phyloP scores from a whole-genome alignment of 306 rosid species.

The Casuarina cunninghamiana region DNA sequence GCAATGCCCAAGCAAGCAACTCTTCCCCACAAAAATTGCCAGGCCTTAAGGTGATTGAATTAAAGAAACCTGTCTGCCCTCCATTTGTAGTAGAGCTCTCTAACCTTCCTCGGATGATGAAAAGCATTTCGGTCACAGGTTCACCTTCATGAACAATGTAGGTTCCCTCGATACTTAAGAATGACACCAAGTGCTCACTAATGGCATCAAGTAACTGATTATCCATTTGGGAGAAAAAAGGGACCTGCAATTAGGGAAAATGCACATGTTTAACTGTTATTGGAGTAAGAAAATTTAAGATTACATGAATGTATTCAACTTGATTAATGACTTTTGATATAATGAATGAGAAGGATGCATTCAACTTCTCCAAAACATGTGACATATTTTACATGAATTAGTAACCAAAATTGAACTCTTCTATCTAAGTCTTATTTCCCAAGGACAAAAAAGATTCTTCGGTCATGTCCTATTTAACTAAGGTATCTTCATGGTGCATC shows the following conservation, averaged over 20 bases:
- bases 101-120: slow-evolving; percentile 78
- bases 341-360: neutral
- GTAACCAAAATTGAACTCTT: neutral
- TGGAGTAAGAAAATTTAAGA: slow-evolving; percentile 5
- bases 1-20: too few species aligned
- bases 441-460: too few species aligned
- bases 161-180: slow-evolving; percentile 72
- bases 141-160: slow-evolving; percentile 88
- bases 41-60: slow-evolving; percentile 67
- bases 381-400: neutral
- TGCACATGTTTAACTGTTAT: neutral
- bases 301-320: neutral
- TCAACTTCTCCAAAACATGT: neutral
- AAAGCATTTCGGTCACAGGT: slow-evolving; percentile 89
- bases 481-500: neutral
- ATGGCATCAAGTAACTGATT: slow-evolving; percentile 83
- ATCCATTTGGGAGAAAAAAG: slow-evolving; percentile 25
- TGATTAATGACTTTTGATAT: neutral
- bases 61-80: slow-evolving; percentile 88
- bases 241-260: slow-evolving; percentile 60
- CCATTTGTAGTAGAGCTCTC: slow-evolving; percentile 95
- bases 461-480: neutral
- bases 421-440: too few species aligned
- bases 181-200: slow-evolving; percentile 78
- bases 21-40: slow-evolving; percentile 64